A percentile compares a stretch with the other conserved stretches of the same genome.
These are phyloP conservation scores for Cylindrotheca fusiformis DNA, from an alignment of 108 stramenopile genomes.

Conservation along the genomic window DNA sequence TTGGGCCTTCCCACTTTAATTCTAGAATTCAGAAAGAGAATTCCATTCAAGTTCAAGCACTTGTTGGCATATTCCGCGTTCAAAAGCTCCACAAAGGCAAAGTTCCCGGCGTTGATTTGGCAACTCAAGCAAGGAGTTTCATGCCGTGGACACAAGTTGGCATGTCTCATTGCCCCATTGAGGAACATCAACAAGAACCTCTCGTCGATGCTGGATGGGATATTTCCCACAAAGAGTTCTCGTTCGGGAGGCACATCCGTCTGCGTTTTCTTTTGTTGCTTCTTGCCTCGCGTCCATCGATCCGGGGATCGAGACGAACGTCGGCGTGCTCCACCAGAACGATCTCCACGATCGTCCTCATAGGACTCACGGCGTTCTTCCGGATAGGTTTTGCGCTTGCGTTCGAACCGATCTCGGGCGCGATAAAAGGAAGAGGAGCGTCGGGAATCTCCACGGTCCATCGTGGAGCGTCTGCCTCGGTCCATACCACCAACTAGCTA, in stretches of 20 bases:
- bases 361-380: conserved; percentile 18
- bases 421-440: conserved; percentile 12
- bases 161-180: conserved; percentile 91
- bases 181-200: conserved; percentile 80
- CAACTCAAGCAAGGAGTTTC: conserved; percentile 70
- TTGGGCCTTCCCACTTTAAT: conserved; percentile 86
- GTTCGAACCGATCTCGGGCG: conserved; percentile 36
- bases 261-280: conserved; percentile 36
- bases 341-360: conserved; percentile 14
- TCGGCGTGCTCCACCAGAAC: conserved; percentile 16
- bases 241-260: conserved; percentile 48
- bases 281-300: conserved; percentile 36
- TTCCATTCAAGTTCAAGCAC: conserved; percentile 83
- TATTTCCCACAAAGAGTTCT: conserved; percentile 94
- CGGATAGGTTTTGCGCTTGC: conserved; percentile 33
- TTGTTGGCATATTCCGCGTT: conserved; percentile 73
- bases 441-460: background rate
- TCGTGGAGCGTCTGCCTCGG: background rate
- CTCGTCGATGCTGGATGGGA: conserved; percentile 82
- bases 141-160: conserved; percentile 60
- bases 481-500: background rate
- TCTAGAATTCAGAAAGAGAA: conserved; percentile 82
- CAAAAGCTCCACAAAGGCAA: conserved; percentile 88
- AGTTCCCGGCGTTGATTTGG: conserved; percentile 78
- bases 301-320: conserved; percentile 33